Percentiles rank a stretch among this genome's conserved stretches.
These are phyloP conservation scores for Mortierella sp. DNA, from an alignment of 371 early-diverging fungal genomes.

Conservation along the genomic window DNA sequence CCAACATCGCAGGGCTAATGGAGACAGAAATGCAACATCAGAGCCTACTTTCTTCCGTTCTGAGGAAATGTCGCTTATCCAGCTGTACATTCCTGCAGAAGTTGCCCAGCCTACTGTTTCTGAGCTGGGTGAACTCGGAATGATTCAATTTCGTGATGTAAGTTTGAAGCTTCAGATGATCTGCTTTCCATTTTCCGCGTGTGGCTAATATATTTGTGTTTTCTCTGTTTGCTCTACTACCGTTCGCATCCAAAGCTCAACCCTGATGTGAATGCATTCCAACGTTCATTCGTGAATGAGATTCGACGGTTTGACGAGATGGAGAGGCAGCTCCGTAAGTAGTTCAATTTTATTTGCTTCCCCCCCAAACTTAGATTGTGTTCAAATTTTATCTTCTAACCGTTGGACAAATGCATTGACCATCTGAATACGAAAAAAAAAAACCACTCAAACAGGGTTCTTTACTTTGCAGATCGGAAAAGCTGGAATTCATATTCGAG, in stretches of 20 bases:
- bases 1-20: conserved; percentile 13
- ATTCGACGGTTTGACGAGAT: conserved; percentile 94
- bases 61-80: conserved; percentile 97
- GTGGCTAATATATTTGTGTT: neutral
- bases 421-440: neutral
- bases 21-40: conserved; percentile 16
- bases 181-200: neutral
- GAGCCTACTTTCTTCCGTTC: conserved; percentile 88
- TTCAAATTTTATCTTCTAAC: neutral
- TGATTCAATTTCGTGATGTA: conserved; percentile 96
- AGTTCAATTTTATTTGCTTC: neutral
- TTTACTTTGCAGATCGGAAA: conserved; percentile 86
- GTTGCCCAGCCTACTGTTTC: conserved; percentile 93
- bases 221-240: neutral
- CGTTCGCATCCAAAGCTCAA: conserved; percentile 73
- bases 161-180: conserved; percentile 8
- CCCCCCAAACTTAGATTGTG: neutral
- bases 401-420: neutral
- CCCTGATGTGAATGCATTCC: conserved; percentile 95
- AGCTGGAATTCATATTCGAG: conserved; percentile 77
- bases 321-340: conserved; percentile 91
- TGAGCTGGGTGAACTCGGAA: conserved; percentile 95
- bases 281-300: conserved; percentile 94
- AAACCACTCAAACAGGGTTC: conserved; percentile 75
- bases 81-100: conserved; percentile 97